A percentile compares a stretch with the other conserved stretches of the same genome.
phyloP scores from a whole-genome alignment of 129 eudicot species.

The Calendula officinalis region DNA sequence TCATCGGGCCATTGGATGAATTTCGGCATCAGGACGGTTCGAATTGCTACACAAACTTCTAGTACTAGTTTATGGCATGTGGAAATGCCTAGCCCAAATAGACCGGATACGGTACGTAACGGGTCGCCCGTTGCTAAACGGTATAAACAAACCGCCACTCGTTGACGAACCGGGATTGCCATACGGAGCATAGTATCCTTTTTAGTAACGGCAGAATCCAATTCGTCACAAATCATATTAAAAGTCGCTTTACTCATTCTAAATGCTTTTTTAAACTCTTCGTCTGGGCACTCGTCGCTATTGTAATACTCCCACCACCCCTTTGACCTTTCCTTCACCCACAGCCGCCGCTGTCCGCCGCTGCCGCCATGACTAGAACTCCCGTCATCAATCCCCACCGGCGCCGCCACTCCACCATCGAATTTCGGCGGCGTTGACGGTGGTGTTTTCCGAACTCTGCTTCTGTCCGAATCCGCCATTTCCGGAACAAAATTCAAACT shows the following conservation, averaged over 20 bases:
- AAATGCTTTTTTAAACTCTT: constrained; percentile 58
- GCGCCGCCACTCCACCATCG: not conserved
- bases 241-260: constrained; percentile 72
- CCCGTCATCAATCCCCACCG: constrained; percentile 19
- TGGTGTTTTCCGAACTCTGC: constrained; percentile 23
- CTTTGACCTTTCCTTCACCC: constrained; percentile 82
- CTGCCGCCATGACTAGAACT: constrained; percentile 10
- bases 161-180: constrained; percentile 76
- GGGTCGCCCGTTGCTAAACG: constrained; percentile 88
- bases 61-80: constrained; percentile 78
- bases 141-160: constrained; percentile 81
- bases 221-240: constrained; percentile 60
- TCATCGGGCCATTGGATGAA: constrained; percentile 69
- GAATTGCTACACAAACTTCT: constrained; percentile 69
- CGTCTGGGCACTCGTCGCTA: constrained; percentile 60
- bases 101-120: constrained; percentile 57
- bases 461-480: constrained; percentile 9
- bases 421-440: constrained; percentile 20
- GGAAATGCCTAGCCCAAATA: constrained; percentile 70
- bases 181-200: constrained; percentile 67
- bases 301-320: constrained; percentile 79
- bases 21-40: constrained; percentile 61
- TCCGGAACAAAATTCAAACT: constrained; percentile 11
- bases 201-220: constrained; percentile 57
- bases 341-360: constrained; percentile 50